These are phyloP conservation scores for Evernia prunastri DNA, from an alignment of 495 filamentous ascomycete genomes.

Conservation along the genomic window DNA sequence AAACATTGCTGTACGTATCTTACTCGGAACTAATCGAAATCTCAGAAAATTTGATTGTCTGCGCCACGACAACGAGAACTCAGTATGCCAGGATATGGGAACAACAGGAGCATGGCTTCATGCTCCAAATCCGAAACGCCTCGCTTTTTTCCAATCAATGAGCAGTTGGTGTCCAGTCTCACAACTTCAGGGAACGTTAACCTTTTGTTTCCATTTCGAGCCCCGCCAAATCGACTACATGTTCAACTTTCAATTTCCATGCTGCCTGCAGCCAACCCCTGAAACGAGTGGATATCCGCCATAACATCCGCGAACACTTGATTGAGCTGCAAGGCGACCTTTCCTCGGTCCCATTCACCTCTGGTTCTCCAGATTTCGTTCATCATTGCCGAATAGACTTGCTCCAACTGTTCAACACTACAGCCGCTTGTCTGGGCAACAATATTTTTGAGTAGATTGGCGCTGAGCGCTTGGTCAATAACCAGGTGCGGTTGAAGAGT, in stretches of 20 bases:
- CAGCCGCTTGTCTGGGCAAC: constrained; percentile 65
- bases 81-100: too few species aligned
- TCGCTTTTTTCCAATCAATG: constrained; percentile 4
- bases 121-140: background rate
- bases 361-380: constrained; percentile 73
- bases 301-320: constrained; percentile 75
- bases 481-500: constrained; percentile 36
- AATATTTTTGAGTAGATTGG: constrained; percentile 52
- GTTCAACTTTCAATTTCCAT: constrained; percentile 21
- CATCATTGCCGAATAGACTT: constrained; percentile 87
- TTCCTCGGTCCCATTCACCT: constrained; percentile 71
- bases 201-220: background rate
- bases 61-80: too few species aligned
- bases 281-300: constrained; percentile 66
- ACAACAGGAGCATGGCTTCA: background rate
- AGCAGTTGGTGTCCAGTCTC: background rate
- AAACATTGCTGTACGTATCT: too few species aligned
- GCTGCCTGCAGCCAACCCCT: constrained; percentile 42
- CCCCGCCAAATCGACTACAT: background rate
- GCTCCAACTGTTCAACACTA: constrained; percentile 89
- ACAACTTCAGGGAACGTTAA: background rate
- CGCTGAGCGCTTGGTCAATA: constrained; percentile 50
- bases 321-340: constrained; percentile 54
- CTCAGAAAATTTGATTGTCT: too few species aligned
- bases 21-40: too few species aligned